Evolutionary conservation across 306 rosid genomes (phyloP).

Genomic region (Malus sieversii): DNA sequence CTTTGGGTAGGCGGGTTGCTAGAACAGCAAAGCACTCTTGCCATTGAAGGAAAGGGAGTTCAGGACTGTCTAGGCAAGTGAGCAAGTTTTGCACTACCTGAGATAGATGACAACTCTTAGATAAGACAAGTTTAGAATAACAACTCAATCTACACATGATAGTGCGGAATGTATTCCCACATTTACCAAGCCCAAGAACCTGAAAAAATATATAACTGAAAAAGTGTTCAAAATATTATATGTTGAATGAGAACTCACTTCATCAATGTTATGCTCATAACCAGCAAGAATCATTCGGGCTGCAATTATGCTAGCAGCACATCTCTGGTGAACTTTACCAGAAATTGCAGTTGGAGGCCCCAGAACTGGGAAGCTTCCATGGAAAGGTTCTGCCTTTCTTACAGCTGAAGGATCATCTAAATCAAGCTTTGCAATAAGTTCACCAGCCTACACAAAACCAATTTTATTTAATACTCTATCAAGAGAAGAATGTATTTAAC

Average conservation of each 20-base stretch:
- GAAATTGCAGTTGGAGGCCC: slow-evolving; percentile 91
- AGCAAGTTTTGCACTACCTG: slow-evolving; percentile 94
- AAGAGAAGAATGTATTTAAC: slow-evolving; percentile 1
- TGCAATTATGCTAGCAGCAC: slow-evolving; percentile 79
- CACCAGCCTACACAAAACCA: slow-evolving; percentile 64
- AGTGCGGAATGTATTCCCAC: neutral
- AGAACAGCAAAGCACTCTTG: slow-evolving; percentile 96
- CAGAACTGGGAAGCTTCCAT: slow-evolving; percentile 74
- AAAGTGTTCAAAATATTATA: neutral
- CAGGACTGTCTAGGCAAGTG: slow-evolving; percentile 92
- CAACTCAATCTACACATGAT: slow-evolving; percentile 8
- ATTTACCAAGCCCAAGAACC: neutral
- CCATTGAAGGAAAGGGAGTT: slow-evolving; percentile 97
- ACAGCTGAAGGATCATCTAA: slow-evolving; percentile 97
- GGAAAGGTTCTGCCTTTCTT: slow-evolving; percentile 85
- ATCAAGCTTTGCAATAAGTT: slow-evolving; percentile 90
- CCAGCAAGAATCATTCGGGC: slow-evolving; percentile 96
- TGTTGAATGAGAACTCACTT: slow-evolving; percentile 43
- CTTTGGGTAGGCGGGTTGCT: slow-evolving; percentile 92
- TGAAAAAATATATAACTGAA: neutral
- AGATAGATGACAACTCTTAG: slow-evolving; percentile 21
- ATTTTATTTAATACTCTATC: neutral
- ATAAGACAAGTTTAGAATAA: slow-evolving; percentile 14
- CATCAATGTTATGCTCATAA: slow-evolving; percentile 84
- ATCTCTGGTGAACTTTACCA: slow-evolving; percentile 94